Percentiles rank a stretch among this genome's conserved stretches.
These are phyloP conservation scores for Metroxylon sagu DNA, from an alignment of 176 grass and related monocot species.

Conservation along the genomic window DNA sequence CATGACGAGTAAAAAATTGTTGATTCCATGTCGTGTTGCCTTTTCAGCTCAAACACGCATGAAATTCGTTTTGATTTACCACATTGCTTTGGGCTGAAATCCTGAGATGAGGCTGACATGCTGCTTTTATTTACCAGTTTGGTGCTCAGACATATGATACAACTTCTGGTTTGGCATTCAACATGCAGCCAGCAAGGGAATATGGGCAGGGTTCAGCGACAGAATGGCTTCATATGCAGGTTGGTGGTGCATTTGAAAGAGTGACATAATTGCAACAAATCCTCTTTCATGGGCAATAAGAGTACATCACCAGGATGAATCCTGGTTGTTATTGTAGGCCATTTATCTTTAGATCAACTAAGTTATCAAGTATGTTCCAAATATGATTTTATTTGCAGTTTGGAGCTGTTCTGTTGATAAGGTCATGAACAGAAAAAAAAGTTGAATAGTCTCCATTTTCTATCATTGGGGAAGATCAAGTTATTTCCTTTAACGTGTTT, in stretches of 20 bases:
- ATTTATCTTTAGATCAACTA: not conserved
- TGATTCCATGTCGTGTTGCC: too few species aligned
- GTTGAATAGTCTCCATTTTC: too few species aligned
- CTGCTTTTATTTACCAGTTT: conserved; percentile 15
- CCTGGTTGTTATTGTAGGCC: not conserved
- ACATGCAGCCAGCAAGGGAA: conserved; percentile 3
- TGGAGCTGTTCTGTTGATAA: conserved; percentile 1
- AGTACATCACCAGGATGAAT: not conserved
- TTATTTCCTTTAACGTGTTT: too few species aligned
- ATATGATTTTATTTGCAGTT: conserved; percentile 7
- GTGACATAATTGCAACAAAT: conserved; percentile 4
- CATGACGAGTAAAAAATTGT: too few species aligned
- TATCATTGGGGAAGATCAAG: too few species aligned
- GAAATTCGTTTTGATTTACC: too few species aligned
- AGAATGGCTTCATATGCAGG: conserved; percentile 24
- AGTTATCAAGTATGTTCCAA: not conserved
- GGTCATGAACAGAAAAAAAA: not conserved
- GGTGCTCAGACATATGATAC: conserved; percentile 6
- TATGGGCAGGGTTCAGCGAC: conserved; percentile 11
- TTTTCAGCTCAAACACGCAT: too few species aligned
- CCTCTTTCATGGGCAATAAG: not conserved
- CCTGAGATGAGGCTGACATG: not conserved
- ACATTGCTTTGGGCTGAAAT: too few species aligned
- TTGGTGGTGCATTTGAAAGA: conserved; percentile 13
- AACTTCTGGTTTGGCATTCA: conserved; percentile 15